Conservation (phyloP, 225 moss, liverwort and hornwort species). For the Pleurozium schreberi region DNA sequence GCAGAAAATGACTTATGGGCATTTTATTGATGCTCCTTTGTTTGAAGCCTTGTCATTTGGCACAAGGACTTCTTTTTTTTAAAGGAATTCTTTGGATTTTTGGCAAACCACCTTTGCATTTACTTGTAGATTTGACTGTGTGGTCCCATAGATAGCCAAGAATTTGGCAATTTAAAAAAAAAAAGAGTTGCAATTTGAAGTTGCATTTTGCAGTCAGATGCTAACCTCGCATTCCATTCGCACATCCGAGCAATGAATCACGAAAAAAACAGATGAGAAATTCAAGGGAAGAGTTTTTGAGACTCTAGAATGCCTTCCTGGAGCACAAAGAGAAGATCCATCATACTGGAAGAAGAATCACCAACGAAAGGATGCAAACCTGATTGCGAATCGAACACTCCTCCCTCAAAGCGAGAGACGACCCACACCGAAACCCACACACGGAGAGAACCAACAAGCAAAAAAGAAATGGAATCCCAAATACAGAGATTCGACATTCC, state of each 20-base stretch:
- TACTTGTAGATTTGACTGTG: no score
- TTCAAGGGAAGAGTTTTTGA: not conserved
- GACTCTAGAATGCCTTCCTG: not conserved
- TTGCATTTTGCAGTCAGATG: not conserved
- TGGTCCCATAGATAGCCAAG: no score
- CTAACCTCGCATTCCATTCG: not conserved
- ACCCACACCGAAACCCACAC: not conserved
- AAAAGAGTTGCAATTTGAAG: no score
- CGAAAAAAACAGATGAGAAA: not conserved
- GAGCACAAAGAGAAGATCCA: not conserved
- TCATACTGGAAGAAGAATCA: not conserved
- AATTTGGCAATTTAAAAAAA: no score
- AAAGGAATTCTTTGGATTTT: no score
- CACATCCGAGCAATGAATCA: not conserved
- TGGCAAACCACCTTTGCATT: no score
- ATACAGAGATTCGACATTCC: not conserved
- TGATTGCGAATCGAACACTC: not conserved
- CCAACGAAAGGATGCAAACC: not conserved
- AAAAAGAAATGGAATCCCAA: not conserved
- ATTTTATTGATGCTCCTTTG: no score
- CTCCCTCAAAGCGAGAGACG: not conserved
- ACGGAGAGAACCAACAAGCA: not conserved
- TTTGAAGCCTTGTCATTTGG: no score
- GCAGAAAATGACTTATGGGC: no score
- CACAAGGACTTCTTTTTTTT: no score